These are phyloP conservation scores for Tephrocybe sp. DNA, from an alignment of 768 basidiomycete species.

Conservation along the genomic window DNA sequence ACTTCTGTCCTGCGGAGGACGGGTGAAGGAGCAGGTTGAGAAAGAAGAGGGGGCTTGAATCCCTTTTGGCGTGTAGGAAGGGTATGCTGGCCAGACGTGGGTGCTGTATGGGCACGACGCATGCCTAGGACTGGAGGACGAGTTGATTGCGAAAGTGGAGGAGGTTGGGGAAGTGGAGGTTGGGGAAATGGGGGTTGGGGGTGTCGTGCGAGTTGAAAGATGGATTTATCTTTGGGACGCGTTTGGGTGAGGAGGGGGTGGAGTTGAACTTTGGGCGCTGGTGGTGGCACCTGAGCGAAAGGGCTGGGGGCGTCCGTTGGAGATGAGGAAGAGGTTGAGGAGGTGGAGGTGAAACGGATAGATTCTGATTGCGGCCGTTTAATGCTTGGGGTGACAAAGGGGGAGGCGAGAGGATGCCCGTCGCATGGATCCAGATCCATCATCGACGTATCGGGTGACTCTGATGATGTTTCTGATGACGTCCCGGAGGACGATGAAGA, in stretches of 20 bases:
- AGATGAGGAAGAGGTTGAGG: background rate
- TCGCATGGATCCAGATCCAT: constrained; percentile 10
- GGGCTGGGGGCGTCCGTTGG: background rate
- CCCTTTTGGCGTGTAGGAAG: constrained; percentile 33
- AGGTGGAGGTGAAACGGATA: background rate
- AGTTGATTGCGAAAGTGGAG: constrained; percentile 17
- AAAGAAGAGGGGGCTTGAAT: constrained; percentile 37
- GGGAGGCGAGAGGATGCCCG: background rate
- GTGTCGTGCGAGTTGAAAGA: background rate
- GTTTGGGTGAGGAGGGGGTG: constrained; percentile 18
- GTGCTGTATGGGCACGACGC: constrained; percentile 32
- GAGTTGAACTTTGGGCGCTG: constrained; percentile 10
- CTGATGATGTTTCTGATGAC: constrained; percentile 4
- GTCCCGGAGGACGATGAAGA: constrained; percentile 7
- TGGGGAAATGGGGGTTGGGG: constrained; percentile 3
- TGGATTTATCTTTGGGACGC: constrained; percentile 8
- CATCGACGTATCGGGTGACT: constrained; percentile 5
- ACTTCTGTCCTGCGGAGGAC: background rate
- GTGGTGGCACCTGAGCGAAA: background rate
- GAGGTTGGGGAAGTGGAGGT: constrained; percentile 6
- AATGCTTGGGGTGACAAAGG: background rate
- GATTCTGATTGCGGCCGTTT: background rate
- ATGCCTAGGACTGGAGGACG: constrained; percentile 38
- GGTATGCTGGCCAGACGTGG: constrained; percentile 7
- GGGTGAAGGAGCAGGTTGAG: constrained; percentile 20